Evolutionary conservation across 257 asterid species (phyloP), one percentile per base, ranked within the genome.

Genomic region (Paraleonurus japonicus): DNA sequence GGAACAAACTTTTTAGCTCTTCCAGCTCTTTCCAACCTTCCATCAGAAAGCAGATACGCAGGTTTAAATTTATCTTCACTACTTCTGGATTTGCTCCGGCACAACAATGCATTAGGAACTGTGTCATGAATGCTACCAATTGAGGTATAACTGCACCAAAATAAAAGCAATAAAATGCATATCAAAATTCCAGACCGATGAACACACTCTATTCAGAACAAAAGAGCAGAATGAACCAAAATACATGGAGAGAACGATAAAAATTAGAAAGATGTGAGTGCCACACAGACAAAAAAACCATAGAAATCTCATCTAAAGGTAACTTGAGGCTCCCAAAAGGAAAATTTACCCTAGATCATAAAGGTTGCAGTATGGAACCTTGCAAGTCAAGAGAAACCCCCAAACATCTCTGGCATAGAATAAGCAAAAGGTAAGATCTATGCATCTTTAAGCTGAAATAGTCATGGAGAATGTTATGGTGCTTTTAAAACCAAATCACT

Each of bases 51-150:
- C 75, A 84, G 71, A 80, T 91, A 91, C 7, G 99, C 98, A 47
- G 98, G 99, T 59, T 75, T 86, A 79, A 81, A 91, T 64, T 82
- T 83, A 64, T 76, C 90, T 85, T 81, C 82, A 63, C 76, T 59
- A 30, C 65, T 79, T 20, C 47, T 69, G n/a, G 92, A 60, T 70
- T 84, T 81, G 67, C 76, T 79, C 60, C 28, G 53, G 81, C 83
- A 79, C 80, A 94, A 77, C 61, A 83, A 77, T 48, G 86, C 88
- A 70, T 94, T 94, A 39, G 96, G 99, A 77, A 91, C 88, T 10
- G 99, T 91, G 68, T 94, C 96, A 39, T 94, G 96, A 81, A 94
- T 88, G 84, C 99, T 94, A 71, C 99, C 97, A 43, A 94, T 87
- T 68, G 99, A 94, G 60, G 99, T 94, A 71, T 94, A 94, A 60